phyloP scores from a whole-genome alignment of 2,329 filamentous ascomycete species.

The Rhexocercosporidium sp. region DNA sequence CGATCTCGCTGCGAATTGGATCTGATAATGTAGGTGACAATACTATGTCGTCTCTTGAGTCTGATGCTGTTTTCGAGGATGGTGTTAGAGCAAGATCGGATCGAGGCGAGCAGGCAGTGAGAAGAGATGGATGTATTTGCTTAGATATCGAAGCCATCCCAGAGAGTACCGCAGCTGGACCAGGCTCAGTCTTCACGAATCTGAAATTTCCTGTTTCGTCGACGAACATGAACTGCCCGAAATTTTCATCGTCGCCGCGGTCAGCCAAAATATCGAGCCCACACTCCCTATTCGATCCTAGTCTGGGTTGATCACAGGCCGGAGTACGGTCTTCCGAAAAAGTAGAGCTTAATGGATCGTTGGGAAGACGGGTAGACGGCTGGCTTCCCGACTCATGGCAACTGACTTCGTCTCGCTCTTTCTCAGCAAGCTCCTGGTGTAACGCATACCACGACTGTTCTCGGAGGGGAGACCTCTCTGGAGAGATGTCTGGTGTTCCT shows the following conservation, averaged over 20 bases:
- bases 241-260: neutral
- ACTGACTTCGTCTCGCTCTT: neutral
- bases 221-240: neutral
- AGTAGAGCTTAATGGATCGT: neutral
- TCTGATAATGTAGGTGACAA: neutral
- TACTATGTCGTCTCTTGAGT: too few species aligned
- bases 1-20: neutral
- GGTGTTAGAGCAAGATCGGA: neutral
- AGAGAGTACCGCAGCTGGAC: neutral
- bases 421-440: neutral
- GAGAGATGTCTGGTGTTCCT: neutral
- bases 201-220: slow-evolving; percentile 3
- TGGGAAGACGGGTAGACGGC: neutral
- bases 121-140: neutral
- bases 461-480: neutral
- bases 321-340: neutral
- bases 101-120: neutral
- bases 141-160: neutral
- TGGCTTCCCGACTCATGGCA: neutral
- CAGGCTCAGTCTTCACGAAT: neutral
- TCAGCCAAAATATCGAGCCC: neutral
- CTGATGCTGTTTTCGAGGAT: neutral
- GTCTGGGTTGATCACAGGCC: neutral
- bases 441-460: neutral
- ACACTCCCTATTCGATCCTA: neutral